Percentiles rank a stretch among this genome's conserved stretches.
Evolutionary conservation across 495 filamentous ascomycete genomes (phyloP).

Genomic region (Bacidia gigantensis): DNA sequence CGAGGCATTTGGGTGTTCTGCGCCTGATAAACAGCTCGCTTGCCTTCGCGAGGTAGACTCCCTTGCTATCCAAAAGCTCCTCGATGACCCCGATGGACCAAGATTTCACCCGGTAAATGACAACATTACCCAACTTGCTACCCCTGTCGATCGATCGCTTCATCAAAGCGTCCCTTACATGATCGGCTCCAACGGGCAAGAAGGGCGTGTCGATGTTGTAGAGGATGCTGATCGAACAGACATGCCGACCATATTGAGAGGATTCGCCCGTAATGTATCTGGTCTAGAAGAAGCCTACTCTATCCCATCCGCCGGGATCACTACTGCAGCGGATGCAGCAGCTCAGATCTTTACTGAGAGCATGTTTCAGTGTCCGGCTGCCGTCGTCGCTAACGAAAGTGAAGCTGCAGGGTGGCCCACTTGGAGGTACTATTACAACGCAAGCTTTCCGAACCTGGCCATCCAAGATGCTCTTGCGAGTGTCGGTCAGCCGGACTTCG

Average conservation of each 20-base stretch:
- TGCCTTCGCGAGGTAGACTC: not conserved
- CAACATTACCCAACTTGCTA: constrained; percentile 5
- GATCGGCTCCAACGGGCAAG: constrained; percentile 16
- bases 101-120: constrained; percentile 8
- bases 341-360: constrained; percentile 18
- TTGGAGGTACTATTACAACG: constrained; percentile 26
- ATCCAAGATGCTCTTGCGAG: not conserved
- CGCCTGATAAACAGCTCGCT: not conserved
- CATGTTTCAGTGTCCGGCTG: constrained; percentile 18
- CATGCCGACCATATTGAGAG: not conserved
- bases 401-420: constrained; percentile 13
- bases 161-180: constrained; percentile 14
- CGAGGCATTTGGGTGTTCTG: constrained; percentile 7
- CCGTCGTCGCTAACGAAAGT: constrained; percentile 16
- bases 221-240: constrained; percentile 3
- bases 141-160: not conserved
- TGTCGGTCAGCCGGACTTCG: not conserved
- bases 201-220: constrained; percentile 11
- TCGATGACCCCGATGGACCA: not conserved
- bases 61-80: not conserved
- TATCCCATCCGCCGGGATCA: constrained; percentile 3
- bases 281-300: not conserved
- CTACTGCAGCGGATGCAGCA: constrained; percentile 15
- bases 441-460: constrained; percentile 22
- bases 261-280: not conserved